A percentile compares a stretch with the other conserved stretches of the same genome.
These are phyloP conservation scores for Suillus americanus DNA, from an alignment of 768 basidiomycete species.

Conservation along the genomic window DNA sequence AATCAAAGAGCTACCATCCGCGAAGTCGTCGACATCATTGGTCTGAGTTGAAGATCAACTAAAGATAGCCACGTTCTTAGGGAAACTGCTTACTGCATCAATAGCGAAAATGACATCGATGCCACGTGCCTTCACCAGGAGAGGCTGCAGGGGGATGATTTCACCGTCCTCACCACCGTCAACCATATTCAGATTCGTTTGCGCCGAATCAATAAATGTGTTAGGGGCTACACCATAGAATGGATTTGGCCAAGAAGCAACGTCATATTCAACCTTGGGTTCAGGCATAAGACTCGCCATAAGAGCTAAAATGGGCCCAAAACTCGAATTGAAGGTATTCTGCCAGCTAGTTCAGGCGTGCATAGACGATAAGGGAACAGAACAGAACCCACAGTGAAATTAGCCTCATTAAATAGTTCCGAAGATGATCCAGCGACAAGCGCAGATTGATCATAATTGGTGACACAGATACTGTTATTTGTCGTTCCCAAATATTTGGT, in stretches of 20 bases:
- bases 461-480: conserved; percentile 31
- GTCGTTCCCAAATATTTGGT: conserved; percentile 44
- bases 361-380: neutral
- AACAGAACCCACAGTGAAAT: conserved; percentile 25
- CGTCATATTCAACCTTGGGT: conserved; percentile 25
- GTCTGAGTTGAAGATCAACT: conserved; percentile 11
- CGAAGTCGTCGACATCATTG: conserved; percentile 17
- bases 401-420: conserved; percentile 32
- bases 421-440: conserved; percentile 42
- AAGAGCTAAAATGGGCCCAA: conserved; percentile 15
- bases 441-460: conserved; percentile 36
- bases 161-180: conserved; percentile 46
- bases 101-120: conserved; percentile 53
- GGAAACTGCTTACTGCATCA: conserved; percentile 36
- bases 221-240: conserved; percentile 35
- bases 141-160: conserved; percentile 47
- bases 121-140: conserved; percentile 44
- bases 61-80: neutral
- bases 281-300: conserved; percentile 26
- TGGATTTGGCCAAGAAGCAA: conserved; percentile 36
- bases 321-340: conserved; percentile 11
- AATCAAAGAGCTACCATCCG: conserved; percentile 26
- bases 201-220: conserved; percentile 33
- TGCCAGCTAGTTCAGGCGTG: conserved; percentile 6
- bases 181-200: conserved; percentile 33